Conservation (phyloP, 73 alveolate genomes). For the Paramecium tetraurelia region DNA sequence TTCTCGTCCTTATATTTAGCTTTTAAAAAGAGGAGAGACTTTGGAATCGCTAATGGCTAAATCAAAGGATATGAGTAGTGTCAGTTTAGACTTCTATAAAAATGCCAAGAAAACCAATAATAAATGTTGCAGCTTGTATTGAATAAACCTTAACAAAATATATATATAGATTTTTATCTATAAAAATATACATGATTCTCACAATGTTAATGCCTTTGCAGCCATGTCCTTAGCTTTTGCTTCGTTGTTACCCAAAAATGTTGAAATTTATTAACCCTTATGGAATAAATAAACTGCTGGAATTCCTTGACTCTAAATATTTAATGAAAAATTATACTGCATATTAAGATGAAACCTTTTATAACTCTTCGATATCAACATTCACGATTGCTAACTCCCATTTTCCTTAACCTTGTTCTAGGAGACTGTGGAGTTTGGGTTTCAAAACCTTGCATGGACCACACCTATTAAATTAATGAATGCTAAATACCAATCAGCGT, state of each 20-base stretch:
- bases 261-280: background rate
- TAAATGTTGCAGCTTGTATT: conserved; percentile 77
- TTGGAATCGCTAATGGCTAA: conserved; percentile 91
- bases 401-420: conserved; percentile 57
- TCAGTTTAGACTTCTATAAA: conserved; percentile 89
- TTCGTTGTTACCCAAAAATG: background rate
- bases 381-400: conserved; percentile 68
- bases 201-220: background rate
- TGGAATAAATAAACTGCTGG: background rate
- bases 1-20: background rate
- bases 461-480: background rate
- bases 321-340: background rate
- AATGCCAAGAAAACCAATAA: conserved; percentile 86
- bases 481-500: conserved; percentile 67
- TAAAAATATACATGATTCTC: background rate
- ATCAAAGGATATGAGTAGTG: conserved; percentile 88
- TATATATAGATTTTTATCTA: background rate
- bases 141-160: background rate
- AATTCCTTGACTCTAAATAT: background rate
- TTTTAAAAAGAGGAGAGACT: conserved; percentile 93
- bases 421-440: conserved; percentile 56
- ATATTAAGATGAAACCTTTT: background rate
- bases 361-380: conserved; percentile 61
- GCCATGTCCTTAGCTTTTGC: background rate
- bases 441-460: conserved; percentile 70